Base-by-base conservation (phyloP, 140 eudicot species). In the Stevia rebaudiana region DNA sequence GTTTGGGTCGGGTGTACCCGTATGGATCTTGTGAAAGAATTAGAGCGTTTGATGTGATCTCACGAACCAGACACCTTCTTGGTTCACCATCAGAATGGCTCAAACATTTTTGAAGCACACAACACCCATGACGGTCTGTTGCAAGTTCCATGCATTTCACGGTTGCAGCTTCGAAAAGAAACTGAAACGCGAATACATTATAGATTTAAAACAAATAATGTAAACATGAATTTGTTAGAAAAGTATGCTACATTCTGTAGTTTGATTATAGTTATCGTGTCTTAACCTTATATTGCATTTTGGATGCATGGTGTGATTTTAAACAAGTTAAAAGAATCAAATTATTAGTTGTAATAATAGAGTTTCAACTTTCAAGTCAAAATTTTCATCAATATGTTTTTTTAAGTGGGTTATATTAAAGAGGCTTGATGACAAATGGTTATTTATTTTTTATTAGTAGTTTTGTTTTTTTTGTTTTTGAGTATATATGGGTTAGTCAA, bases 1-100 rank as follows among this genome's bases (percentile, higher is more conserved):
- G 54, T 47, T 3, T 0, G 17, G 24, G n/a, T 31, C 6, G n/a
- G 21, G 54, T 13, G 28, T 81, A 81, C 87, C 87, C 87, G 31
- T 78, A 82, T 71, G 84, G 87, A 82, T 82, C 87, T 79, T 82
- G 87, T 40, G 87, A 82, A 57, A 82, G 87, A 58, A 78, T 37
- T 28, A 82, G 77, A 62, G 87, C 84, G 46, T 79, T 79, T 48
- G 81, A 71, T 5, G 84, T 82, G 74, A 82, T 82, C 82, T 82
- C 76, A 11, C 68, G 69, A 53, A 82, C 73, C 39, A 82, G 54
- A 37, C 67, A 74, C 51, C 69, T 31, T 74, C 84, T 76, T 64
- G 79, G 84, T 61, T 79, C 87, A 42, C 76, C 79, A 11, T 82
- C 84, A 18, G 79, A 71, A 78, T 79, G 84, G 42, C 79, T 72